These are phyloP conservation scores for Isabelozyma pseudorhagii DNA, from an alignment of 805 yeast genomes.

Conservation along the genomic window DNA sequence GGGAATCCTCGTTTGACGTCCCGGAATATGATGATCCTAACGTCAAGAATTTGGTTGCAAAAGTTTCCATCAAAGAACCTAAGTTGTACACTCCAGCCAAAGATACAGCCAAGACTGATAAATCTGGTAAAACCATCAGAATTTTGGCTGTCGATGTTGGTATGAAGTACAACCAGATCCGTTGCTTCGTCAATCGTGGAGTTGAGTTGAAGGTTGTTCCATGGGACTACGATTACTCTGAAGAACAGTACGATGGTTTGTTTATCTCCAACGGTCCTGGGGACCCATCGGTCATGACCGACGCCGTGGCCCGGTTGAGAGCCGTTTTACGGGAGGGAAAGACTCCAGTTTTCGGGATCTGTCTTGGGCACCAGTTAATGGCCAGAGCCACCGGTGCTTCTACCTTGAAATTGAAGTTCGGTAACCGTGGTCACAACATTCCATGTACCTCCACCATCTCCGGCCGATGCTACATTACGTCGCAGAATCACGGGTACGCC, in stretches of 20 bases:
- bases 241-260: constrained; percentile 88
- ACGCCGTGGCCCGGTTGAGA: constrained; percentile 59
- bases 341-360: constrained; percentile 95
- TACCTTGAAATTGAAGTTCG: constrained; percentile 88
- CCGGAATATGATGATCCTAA: constrained; percentile 96
- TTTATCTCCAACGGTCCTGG: constrained; percentile 99
- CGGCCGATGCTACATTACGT: constrained; percentile 97
- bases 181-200: constrained; percentile 95
- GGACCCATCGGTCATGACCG: constrained; percentile 86
- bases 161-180: constrained; percentile 95
- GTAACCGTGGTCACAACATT: constrained; percentile 99
- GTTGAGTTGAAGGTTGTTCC: constrained; percentile 95
- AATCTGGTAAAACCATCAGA: constrained; percentile 73
- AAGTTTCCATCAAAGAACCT: constrained; percentile 79
- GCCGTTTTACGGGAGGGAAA: constrained; percentile 59
- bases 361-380: constrained; percentile 95
- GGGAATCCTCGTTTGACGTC: constrained; percentile 63
- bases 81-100: constrained; percentile 67
- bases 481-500: constrained; percentile 98
- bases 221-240: constrained; percentile 83
- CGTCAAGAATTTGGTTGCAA: constrained; percentile 83
- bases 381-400: constrained; percentile 96
- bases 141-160: constrained; percentile 95
- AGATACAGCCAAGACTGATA: constrained; percentile 48
- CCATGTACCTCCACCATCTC: constrained; percentile 88